Base-by-base conservation (phyloP, 768 basidiomycete species). In the Russula vinacea region DNA sequence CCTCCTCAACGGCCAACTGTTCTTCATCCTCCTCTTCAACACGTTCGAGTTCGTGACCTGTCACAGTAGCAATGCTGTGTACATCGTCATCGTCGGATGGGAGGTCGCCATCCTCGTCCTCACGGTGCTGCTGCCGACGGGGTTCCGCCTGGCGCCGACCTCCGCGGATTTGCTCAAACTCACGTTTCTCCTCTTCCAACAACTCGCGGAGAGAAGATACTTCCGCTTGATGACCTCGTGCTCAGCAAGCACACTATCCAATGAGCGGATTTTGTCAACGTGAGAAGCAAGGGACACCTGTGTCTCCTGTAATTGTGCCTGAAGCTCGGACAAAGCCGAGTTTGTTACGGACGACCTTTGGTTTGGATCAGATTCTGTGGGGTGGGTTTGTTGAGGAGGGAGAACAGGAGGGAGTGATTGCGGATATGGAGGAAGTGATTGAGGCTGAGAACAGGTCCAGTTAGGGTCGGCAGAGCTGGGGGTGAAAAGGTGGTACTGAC, bases 141-240 rank as follows among this genome's bases (percentile, higher is more conserved):
- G 60, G 40, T 57, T 42, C 47, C 57, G 56, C 26, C 60, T 65
- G 47, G 63, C 67, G 40, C 56, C 63, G 64, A 66, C 69, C 55
- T 64, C 69, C 56, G 58, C 71, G 76, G 59, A 71, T 72, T 5
- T 69, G 71, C 53, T 74, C 82, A 71, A 75, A 72, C 56, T 87
- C 85, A 19, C 79, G 78, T 69, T 84, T 80, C 51, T 83, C 82
- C 62, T 82, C 80, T 66, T 90, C 88, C 76, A 93, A 83, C 69
- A 89, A 75, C 54, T 89, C 87, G 16, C 89, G 79, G 57, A 98
- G 78, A 2, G 80, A 77, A 42, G 82, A 77, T 3, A 98, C 85
- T 69, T 98, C 94, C 79, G 78, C 74, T 89, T 89, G 71, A 97
- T 84, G 9, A 77, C 78, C 62, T 97, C 94, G 68, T 98, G 93